A percentile compares a stretch with the other conserved stretches of the same genome.
Conservation (phyloP, 192 early-diverging fungal species). For the Pilobolus umbonatus region DNA sequence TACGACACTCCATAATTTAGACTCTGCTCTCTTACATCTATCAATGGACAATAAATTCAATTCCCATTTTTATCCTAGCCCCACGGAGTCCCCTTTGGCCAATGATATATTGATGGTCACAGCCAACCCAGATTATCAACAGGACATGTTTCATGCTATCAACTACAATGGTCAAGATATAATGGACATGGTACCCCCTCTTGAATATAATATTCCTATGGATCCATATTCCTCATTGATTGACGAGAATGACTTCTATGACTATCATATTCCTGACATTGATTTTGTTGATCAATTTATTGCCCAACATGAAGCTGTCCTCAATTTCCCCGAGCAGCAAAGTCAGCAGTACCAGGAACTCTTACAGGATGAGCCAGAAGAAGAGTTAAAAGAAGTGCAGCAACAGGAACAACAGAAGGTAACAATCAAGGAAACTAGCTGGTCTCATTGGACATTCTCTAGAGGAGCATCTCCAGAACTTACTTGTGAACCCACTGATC, state of each 20-base stretch:
- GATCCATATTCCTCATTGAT: not conserved
- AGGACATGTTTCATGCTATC: not conserved
- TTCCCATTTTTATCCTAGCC: slow-evolving; percentile 15
- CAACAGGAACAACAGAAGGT: not conserved
- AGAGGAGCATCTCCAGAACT: slow-evolving; percentile 9
- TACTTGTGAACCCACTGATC: not conserved
- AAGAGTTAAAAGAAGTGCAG: not conserved
- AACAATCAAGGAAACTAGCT: slow-evolving; percentile 3
- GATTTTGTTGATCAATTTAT: slow-evolving; percentile 19
- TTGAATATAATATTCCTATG: not conserved
- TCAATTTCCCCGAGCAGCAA: slow-evolving; percentile 6
- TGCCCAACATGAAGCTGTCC: slow-evolving; percentile 14
- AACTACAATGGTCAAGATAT: not conserved
- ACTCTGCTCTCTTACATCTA: not conserved
- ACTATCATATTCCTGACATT: not conserved
- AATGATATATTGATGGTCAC: not conserved
- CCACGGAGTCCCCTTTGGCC: slow-evolving; percentile 1
- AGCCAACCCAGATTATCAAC: not conserved
- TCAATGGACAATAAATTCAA: not conserved
- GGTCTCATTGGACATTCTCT: slow-evolving; percentile 15
- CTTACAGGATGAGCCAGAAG: no score
- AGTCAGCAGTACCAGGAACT: no score
- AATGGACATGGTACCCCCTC: slow-evolving; percentile 11
- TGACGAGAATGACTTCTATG: not conserved
- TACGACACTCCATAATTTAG: slow-evolving; percentile 10